Evolutionary conservation across 495 filamentous ascomycete genomes (phyloP).

Genomic region (Symbiotaphrina buchneri): DNA sequence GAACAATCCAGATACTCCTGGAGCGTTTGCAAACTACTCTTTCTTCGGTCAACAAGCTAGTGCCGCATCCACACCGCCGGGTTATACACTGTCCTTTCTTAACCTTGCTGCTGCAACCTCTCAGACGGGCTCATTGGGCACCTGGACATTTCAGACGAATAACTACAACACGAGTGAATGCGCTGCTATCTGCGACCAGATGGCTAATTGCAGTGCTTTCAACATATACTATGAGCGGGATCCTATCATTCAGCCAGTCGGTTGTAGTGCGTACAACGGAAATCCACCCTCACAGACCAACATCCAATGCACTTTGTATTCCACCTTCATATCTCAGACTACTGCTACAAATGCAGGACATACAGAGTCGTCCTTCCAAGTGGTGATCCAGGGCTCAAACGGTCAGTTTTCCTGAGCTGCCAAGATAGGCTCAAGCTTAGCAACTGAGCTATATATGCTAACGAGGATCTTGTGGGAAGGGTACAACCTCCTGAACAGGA

Average conservation of each 20-base stretch:
- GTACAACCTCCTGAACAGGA: too few species aligned
- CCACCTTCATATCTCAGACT: slow-evolving; percentile 10
- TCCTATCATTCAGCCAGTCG: slow-evolving; percentile 15
- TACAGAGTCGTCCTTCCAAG: slow-evolving; percentile 16
- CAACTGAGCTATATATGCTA: too few species aligned
- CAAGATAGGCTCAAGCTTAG: too few species aligned
- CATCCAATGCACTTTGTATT: slow-evolving; percentile 29
- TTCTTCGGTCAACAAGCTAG: slow-evolving; percentile 7
- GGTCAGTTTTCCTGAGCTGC: too few species aligned
- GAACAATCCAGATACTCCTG: slow-evolving; percentile 12
- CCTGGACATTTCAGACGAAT: slow-evolving; percentile 13
- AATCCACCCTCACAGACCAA: slow-evolving; percentile 23
- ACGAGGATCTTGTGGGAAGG: too few species aligned
- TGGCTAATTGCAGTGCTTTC: slow-evolving; percentile 16
- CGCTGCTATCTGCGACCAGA: slow-evolving; percentile 11
- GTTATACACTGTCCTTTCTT: slow-evolving; percentile 17
- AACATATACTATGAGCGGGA: slow-evolving; percentile 27
- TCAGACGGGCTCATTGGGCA: slow-evolving; percentile 17
- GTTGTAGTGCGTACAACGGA: too few species aligned
- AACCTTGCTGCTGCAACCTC: slow-evolving; percentile 14
- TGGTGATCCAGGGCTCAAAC: slow-evolving; percentile 20
- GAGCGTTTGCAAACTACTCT: slow-evolving; percentile 10
- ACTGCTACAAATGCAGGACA: slow-evolving; percentile 17
- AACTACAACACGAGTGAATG: slow-evolving; percentile 20
- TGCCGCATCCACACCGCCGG: slow-evolving; percentile 14